Evolutionary conservation across 495 filamentous ascomycete species (phyloP).

Genomic region (Talaromyces wortmannii): DNA sequence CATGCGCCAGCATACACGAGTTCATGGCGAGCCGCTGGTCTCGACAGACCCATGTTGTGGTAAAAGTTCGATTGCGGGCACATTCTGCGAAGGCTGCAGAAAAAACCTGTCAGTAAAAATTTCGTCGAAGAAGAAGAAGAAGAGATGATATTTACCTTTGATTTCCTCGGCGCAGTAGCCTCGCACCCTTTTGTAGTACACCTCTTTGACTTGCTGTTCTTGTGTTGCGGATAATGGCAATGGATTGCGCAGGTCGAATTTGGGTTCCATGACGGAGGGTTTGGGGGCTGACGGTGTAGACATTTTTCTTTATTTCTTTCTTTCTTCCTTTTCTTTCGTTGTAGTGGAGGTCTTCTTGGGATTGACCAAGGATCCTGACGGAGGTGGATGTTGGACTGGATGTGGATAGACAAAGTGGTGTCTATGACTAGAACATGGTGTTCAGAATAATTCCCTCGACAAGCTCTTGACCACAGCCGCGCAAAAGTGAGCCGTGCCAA

Average conservation of each 20-base stretch:
- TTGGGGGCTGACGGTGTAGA: slow-evolving; percentile 7
- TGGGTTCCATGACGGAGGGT: slow-evolving; percentile 3
- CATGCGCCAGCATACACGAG: slow-evolving; percentile 80
- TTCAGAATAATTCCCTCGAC: too few relatives aligned
- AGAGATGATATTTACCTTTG: slow-evolving; percentile 50
- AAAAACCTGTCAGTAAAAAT: slow-evolving; percentile 1
- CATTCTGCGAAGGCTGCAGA: slow-evolving; percentile 79
- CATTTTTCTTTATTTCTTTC: slow-evolving; percentile 1
- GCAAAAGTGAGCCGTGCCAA: too few relatives aligned
- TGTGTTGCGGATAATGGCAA: slow-evolving; percentile 88
- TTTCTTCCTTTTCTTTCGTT: too few relatives aligned
- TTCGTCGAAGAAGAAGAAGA: not conserved
- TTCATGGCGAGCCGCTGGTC: slow-evolving; percentile 79
- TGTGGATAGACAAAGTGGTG: too few relatives aligned
- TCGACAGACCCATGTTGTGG: slow-evolving; percentile 79
- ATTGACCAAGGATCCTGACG: too few relatives aligned
- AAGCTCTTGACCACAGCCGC: too few relatives aligned
- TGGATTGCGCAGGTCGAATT: slow-evolving; percentile 61
- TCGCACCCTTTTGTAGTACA: slow-evolving; percentile 85
- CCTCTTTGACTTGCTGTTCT: slow-evolving; percentile 81
- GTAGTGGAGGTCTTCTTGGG: too few relatives aligned
- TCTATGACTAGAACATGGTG: too few relatives aligned
- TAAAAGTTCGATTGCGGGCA: slow-evolving; percentile 76
- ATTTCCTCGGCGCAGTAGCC: slow-evolving; percentile 76
- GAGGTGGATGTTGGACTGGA: too few relatives aligned